Base-by-base conservation (phyloP, 2,329 filamentous ascomycete genomes). In the Exophiala sideris region DNA sequence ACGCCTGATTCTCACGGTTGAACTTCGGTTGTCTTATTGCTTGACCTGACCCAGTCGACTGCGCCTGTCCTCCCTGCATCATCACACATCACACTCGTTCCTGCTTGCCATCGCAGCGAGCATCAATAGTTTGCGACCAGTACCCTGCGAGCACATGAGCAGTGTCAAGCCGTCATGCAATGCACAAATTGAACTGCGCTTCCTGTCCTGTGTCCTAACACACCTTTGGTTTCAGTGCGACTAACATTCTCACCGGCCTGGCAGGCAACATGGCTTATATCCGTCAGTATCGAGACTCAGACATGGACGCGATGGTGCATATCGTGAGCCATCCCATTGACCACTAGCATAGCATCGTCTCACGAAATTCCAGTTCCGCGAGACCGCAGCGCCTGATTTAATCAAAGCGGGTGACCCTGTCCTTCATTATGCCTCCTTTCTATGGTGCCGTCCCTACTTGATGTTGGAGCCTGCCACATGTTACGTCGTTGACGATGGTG, bases 381-480 rank as follows among this genome's bases (percentile, higher is more conserved):
- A 61, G 35, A 62, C 60, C 3, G 58, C 58, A n/a, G 50, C 60
- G 3, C 51, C 54, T 6, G 54, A 61, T 32, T 45, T 61, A 5
- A 48, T 52, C 33, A 48, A 44, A 10, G 53, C 45, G 5, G 51
- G 56, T 9, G 56, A 57, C 14, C 46, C 52, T 1, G 56, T 55
- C 18, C 48, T 62, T 5, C 41, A 58, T 29, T 54, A 58, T 29
- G 52, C 52, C 10, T 63, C 59, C 14, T 58, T 53, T 35, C 45
- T 62, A 5, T 63, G 61, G 61, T 60, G 57, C 47, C 54, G 57
- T 18, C 57, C 57, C 2, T 63, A 63, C 34, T 34, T 59, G 6
- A 50, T 56, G 39, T 42, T 63, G 44, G 16, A 14, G 11, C 54
- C 57, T 5, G 46, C 57, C 3, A 53, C 35, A 7, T 63, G 61